Percentiles rank a stretch among this genome's conserved stretches.
Evolutionary conservation across 2,329 filamentous ascomycete species (phyloP).

Genomic region (Ophiostoma pallidulum): DNA sequence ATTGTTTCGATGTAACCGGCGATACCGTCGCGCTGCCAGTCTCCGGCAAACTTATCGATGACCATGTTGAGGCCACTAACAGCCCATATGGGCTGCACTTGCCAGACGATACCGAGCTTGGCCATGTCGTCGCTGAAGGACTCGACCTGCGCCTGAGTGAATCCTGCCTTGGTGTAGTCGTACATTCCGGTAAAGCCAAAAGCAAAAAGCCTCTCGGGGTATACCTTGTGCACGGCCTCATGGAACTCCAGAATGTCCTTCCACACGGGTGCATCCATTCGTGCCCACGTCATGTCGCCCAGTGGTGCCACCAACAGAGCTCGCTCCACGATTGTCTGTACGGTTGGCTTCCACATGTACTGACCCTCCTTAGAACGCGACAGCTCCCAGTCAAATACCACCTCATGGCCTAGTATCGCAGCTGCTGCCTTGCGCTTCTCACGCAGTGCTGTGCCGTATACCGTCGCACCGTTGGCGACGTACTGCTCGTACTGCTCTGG

Average conservation of each 20-base stretch:
- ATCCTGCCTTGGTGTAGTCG: slow-evolving; percentile 27
- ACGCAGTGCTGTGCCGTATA: neutral
- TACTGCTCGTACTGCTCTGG: neutral
- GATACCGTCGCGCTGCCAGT: slow-evolving; percentile 27
- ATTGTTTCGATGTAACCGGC: slow-evolving; percentile 25
- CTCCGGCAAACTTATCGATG: slow-evolving; percentile 26
- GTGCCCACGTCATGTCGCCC: slow-evolving; percentile 10
- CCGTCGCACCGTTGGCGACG: neutral
- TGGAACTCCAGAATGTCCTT: slow-evolving; percentile 29
- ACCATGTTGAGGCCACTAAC: slow-evolving; percentile 26
- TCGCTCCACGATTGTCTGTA: slow-evolving; percentile 10
- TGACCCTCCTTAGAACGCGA: slow-evolving; percentile 9
- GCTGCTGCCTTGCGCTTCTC: neutral
- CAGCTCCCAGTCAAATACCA: slow-evolving; percentile 12
- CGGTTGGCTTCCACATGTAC: slow-evolving; percentile 12
- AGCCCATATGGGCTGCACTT: slow-evolving; percentile 31
- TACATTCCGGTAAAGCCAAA: slow-evolving; percentile 31
- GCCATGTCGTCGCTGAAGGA: slow-evolving; percentile 26
- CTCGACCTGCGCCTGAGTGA: slow-evolving; percentile 23
- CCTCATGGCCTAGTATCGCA: neutral
- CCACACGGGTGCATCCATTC: slow-evolving; percentile 21
- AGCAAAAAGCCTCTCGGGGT: slow-evolving; percentile 27
- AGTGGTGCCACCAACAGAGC: slow-evolving; percentile 5
- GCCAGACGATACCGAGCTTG: slow-evolving; percentile 30
- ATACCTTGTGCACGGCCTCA: slow-evolving; percentile 24